Base-by-base conservation (phyloP, 225 moss, liverwort and hornwort genomes). In the Physcomitrium patens region DNA sequence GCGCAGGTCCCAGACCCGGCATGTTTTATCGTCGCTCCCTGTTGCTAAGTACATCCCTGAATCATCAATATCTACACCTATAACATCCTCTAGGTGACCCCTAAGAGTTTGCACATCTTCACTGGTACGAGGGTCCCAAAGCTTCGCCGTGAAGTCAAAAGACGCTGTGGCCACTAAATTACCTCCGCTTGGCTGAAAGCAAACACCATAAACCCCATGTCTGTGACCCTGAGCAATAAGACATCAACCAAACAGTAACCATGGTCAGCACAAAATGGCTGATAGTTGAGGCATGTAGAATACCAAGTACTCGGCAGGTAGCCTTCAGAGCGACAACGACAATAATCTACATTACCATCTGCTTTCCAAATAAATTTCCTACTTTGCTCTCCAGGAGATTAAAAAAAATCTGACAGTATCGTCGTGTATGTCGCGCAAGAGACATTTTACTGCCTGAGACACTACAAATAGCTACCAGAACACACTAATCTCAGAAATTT, bases 31-130 rank as follows among this genome's bases (percentile, higher is more conserved):
- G 69, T 99, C 97, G 80, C 97, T 99, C 14, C 97, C 97, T 31
- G 97, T 99, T 23, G 97, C 97, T 66, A 99, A 81, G 79, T 93
- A 87, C 23, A 81, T 89, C 64, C 97, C 97, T 31, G 97, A 93
- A 66, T 99, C 97, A 74, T 99, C 94, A 60, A 99, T 99, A 81
- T 99, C 97, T 81, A 99, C 97, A 60, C 97, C 97, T 24, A 99
- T 99, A 43, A 99, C 97, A 80, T 99, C 97, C 80, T 99, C 97
- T 63, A 84, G 79, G 74, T 99, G 97, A 74, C 97, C 97, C 77
- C 91, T 87, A 52, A 99, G 65, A 19, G 97, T 99, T 73, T 99
- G 94, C 24, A 99, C 89, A 77, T 99, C 97, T 78, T 90, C 94
- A 74, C 84, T 93, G 52, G 94, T 85, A 43, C 97, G 87, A 71